Evolutionary conservation across 129 eudicot species (phyloP).

Genomic region (Escallonia herrerae): DNA sequence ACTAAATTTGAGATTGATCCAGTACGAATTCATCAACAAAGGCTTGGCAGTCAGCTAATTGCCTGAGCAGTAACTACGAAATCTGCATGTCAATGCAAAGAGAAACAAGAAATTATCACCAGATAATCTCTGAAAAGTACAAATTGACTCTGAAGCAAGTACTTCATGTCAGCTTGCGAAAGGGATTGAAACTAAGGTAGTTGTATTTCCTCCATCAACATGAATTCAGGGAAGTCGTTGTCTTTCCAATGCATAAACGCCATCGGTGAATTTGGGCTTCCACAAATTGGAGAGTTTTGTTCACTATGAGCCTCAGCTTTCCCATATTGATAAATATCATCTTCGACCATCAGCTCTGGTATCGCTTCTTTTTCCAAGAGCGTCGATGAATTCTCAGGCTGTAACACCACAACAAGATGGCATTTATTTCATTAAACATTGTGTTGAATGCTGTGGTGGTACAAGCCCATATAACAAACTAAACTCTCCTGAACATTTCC

Average conservation of each 20-base stretch:
- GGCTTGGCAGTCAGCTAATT: too few species aligned
- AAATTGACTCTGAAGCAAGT: too few species aligned
- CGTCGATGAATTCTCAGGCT: conserved; percentile 8
- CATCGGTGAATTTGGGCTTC: conserved; percentile 22
- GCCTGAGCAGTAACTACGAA: too few species aligned
- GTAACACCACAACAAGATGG: neutral
- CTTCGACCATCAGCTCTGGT: conserved; percentile 14
- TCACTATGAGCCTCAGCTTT: neutral
- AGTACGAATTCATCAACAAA: too few species aligned
- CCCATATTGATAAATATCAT: neutral
- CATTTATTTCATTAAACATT: neutral
- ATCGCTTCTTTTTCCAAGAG: conserved; percentile 23
- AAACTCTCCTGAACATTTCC: too few species aligned
- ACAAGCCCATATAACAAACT: too few species aligned
- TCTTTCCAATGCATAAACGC: conserved; percentile 17
- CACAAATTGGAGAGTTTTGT: conserved; percentile 4
- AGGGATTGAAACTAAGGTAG: too few species aligned
- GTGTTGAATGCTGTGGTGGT: neutral
- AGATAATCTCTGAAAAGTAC: too few species aligned
- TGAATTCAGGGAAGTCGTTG: conserved; percentile 13
- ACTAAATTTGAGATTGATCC: too few species aligned
- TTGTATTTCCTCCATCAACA: conserved; percentile 2
- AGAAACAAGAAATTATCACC: too few species aligned
- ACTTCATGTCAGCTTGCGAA: too few species aligned
- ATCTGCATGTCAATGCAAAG: too few species aligned